These are phyloP conservation scores for Jatropha podagrica DNA, from an alignment of 441 rosid genomes.

Conservation along the genomic window DNA sequence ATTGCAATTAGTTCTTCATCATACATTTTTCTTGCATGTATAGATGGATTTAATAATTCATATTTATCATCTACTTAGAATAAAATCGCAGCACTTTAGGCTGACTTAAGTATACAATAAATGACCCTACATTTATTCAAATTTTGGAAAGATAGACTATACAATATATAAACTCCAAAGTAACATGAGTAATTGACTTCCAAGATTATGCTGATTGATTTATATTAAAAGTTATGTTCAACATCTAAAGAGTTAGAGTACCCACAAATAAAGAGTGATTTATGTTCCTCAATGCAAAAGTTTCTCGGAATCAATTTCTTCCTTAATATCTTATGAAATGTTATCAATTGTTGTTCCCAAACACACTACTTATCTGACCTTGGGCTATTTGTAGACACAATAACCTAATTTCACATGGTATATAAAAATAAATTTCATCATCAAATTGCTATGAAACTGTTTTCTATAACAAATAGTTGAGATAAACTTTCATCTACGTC, in stretches of 20 bases:
- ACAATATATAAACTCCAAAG: neutral
- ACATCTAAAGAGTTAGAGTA: constrained; percentile 31
- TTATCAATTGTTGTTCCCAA: too few species aligned
- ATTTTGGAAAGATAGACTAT: too few species aligned
- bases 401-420: constrained; percentile 48
- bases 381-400: constrained; percentile 92
- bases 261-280: too few species aligned
- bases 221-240: constrained; percentile 3
- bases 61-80: too few species aligned
- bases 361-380: constrained; percentile 83
- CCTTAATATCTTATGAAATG: too few species aligned
- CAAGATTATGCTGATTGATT: neutral
- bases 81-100: constrained; percentile 3
- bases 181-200: neutral
- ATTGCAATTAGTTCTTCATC: too few species aligned
- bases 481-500: too few species aligned
- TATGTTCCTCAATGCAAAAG: constrained; percentile 78
- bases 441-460: neutral
- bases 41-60: too few species aligned
- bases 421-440: constrained; percentile 10
- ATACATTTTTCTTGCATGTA: too few species aligned
- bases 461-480: neutral
- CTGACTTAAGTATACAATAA: neutral
- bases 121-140: constrained; percentile 9
- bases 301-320: too few species aligned